A percentile compares a stretch with the other conserved stretches of the same genome.
These are phyloP conservation scores for Mycena floridula DNA, from an alignment of 768 basidiomycete species.

Conservation along the genomic window DNA sequence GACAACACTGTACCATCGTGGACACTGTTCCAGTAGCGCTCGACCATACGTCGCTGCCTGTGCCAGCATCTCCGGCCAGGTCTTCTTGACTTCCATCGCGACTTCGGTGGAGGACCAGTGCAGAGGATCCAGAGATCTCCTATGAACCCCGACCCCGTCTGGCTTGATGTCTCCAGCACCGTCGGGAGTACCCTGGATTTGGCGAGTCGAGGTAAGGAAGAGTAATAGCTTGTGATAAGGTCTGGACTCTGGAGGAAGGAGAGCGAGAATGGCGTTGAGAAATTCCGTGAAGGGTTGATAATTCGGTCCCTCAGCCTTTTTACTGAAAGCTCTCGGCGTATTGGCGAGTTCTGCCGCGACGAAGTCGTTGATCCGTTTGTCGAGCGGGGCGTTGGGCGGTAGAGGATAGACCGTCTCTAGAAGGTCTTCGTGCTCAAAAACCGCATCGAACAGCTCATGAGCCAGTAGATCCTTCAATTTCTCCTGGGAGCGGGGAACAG, in stretches of 20 bases:
- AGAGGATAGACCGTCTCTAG: background rate
- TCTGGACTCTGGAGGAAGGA: too few relatives aligned
- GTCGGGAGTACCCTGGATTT: too few relatives aligned
- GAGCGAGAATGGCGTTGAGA: too few relatives aligned
- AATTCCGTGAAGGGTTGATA: too few relatives aligned
- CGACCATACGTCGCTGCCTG: background rate
- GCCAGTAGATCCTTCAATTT: background rate
- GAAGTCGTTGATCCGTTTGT: background rate
- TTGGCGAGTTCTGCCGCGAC: too few relatives aligned
- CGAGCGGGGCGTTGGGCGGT: background rate
- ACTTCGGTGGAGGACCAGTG: background rate
- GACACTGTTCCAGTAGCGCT: background rate
- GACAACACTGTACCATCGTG: background rate
- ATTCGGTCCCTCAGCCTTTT: too few relatives aligned
- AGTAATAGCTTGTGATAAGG: too few relatives aligned
- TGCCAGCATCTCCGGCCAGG: background rate
- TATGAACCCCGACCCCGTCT: background rate
- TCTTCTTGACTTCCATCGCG: background rate
- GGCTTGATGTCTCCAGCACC: background rate
- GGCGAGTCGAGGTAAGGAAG: too few relatives aligned
- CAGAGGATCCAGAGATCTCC: background rate
- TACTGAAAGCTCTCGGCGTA: too few relatives aligned
- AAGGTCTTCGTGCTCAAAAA: background rate
- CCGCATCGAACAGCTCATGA: background rate
- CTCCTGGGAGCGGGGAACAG: background rate